phyloP scores from a whole-genome alignment of 2,329 filamentous ascomycete genomes.

The Volutella citrinella region DNA sequence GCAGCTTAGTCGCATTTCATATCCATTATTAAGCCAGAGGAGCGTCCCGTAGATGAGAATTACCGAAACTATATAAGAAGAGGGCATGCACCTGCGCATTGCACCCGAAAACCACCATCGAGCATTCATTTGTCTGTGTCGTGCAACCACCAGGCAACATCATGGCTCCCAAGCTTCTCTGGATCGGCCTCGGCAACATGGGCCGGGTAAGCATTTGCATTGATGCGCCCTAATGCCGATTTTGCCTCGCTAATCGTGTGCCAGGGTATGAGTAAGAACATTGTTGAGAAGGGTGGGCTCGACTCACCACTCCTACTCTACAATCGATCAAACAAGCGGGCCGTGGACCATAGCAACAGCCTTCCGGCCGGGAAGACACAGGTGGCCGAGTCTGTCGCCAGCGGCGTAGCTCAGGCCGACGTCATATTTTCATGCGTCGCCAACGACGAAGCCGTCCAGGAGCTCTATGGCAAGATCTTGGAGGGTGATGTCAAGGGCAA shows the following conservation, averaged over 20 bases:
- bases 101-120: too few relatives aligned
- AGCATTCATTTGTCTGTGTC: too few relatives aligned
- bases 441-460: conserved; percentile 70
- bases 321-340: conserved; percentile 71
- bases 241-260: too few relatives aligned
- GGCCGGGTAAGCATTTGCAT: conserved; percentile 66
- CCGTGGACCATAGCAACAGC: conserved; percentile 59
- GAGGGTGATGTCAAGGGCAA: conserved; percentile 60
- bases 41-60: too few relatives aligned
- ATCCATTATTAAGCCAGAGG: too few relatives aligned
- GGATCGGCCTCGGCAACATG: conserved; percentile 87
- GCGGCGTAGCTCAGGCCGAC: conserved; percentile 65
- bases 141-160: too few relatives aligned
- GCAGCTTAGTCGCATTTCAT: too few relatives aligned
- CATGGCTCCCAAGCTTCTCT: conserved; percentile 65
- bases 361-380: conserved; percentile 61
- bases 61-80: too few relatives aligned
- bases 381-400: conserved; percentile 61
- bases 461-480: conserved; percentile 57
- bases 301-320: conserved; percentile 71
- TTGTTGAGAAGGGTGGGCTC: conserved; percentile 73
- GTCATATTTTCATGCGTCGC: conserved; percentile 81
- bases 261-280: conserved; percentile 80
- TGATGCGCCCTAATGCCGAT: too few relatives aligned
- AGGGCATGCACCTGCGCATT: too few relatives aligned